phyloP scores from a whole-genome alignment of 2,329 filamentous ascomycete genomes.

The Calonectria fujianensis region DNA sequence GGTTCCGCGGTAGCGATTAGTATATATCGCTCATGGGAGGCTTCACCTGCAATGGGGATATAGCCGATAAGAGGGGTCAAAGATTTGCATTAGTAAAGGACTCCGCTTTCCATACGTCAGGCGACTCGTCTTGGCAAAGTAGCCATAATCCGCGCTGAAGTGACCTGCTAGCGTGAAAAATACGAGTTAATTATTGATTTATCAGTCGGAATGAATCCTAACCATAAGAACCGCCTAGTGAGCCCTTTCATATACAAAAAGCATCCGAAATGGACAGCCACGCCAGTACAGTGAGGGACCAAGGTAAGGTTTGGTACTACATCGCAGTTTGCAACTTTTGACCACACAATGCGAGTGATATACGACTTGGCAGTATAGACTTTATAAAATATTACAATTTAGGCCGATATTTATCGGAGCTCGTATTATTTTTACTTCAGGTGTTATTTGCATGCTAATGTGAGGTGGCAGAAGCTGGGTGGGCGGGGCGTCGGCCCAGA shows the following conservation, averaged over 20 bases:
- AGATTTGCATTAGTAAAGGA: constrained; percentile 13
- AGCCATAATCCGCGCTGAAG: background rate
- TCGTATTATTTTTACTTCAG: background rate
- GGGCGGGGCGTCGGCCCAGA: background rate
- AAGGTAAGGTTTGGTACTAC: background rate
- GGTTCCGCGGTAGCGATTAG: background rate
- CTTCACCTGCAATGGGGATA: background rate
- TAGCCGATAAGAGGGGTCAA: constrained; percentile 2
- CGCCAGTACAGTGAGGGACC: background rate
- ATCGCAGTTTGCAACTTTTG: background rate
- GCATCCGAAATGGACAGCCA: background rate
- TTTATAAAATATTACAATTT: background rate
- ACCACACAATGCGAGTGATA: background rate
- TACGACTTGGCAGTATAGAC: background rate
- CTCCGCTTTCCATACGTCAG: constrained; percentile 14
- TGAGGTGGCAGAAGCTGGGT: background rate
- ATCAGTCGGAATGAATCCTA: background rate
- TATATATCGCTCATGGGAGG: constrained; percentile 10
- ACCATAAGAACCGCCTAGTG: background rate
- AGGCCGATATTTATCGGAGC: background rate
- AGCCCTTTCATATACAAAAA: background rate
- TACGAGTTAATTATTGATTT: background rate
- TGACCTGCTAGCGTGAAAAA: background rate
- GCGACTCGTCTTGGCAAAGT: constrained; percentile 15
- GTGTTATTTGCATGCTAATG: background rate